These are phyloP conservation scores for Fusarium xyrophilum DNA, from an alignment of 2,329 filamentous ascomycete species.

Conservation along the genomic window DNA sequence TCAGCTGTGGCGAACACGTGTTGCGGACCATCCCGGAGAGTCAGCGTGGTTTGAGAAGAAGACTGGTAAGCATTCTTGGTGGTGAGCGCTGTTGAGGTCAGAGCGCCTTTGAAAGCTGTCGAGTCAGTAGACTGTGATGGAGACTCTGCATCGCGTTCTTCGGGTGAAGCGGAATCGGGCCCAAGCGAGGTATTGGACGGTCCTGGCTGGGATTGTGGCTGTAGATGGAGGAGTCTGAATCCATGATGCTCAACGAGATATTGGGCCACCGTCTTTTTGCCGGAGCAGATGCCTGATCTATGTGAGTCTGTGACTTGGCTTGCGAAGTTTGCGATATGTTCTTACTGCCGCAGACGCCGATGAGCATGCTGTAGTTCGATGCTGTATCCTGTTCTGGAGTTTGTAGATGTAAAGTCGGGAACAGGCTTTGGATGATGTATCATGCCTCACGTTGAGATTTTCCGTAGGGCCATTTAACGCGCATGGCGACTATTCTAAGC, in stretches of 20 bases:
- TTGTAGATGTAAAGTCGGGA: background rate
- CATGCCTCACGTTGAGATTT: slow-evolving; percentile 9
- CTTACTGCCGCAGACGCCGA: slow-evolving; percentile 77
- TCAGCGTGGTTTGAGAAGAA: slow-evolving; percentile 38
- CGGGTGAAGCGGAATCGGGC: slow-evolving; percentile 13
- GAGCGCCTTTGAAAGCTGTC: slow-evolving; percentile 36
- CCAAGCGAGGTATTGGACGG: slow-evolving; percentile 11
- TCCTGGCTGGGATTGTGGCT: slow-evolving; percentile 18
- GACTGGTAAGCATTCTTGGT: slow-evolving; percentile 39
- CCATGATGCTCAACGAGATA: slow-evolving; percentile 85
- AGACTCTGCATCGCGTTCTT: slow-evolving; percentile 12
- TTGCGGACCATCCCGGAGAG: slow-evolving; percentile 37
- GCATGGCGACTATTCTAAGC: slow-evolving; percentile 29
- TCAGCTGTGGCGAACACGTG: slow-evolving; percentile 67
- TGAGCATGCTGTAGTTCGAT: slow-evolving; percentile 64
- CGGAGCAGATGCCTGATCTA: slow-evolving; percentile 81
- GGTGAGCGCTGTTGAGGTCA: slow-evolving; percentile 40
- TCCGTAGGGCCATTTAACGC: slow-evolving; percentile 18
- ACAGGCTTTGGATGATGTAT: background rate
- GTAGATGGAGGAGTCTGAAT: slow-evolving; percentile 76
- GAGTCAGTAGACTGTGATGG: slow-evolving; percentile 14
- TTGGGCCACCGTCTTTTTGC: slow-evolving; percentile 87
- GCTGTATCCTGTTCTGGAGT: background rate
- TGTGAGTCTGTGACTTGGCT: slow-evolving; percentile 15
- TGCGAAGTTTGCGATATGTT: background rate